Evolutionary conservation across 163 green algal genomes (phyloP).

Genomic region (Chlorella variabilis): DNA sequence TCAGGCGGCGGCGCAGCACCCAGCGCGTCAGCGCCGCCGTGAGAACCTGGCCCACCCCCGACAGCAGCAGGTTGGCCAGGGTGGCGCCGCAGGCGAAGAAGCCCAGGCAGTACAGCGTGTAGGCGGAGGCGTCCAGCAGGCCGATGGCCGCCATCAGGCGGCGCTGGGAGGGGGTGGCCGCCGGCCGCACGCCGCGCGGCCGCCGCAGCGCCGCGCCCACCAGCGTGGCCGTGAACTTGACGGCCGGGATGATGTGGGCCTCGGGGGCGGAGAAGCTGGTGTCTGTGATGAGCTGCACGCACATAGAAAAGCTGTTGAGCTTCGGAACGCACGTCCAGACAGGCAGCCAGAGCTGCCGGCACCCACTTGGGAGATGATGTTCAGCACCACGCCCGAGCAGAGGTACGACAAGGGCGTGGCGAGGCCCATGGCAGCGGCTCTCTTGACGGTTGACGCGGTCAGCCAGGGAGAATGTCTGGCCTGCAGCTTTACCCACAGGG

Average conservation of each 20-base stretch:
- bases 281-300: slow-evolving; percentile 41
- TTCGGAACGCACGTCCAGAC: no score
- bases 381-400: slow-evolving; percentile 29
- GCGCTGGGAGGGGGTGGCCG: slow-evolving; percentile 18
- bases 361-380: slow-evolving; percentile 34
- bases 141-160: slow-evolving; percentile 50
- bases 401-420: slow-evolving; percentile 29
- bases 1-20: slow-evolving; percentile 51
- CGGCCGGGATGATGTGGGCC: slow-evolving; percentile 50
- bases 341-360: no score
- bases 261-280: slow-evolving; percentile 26
- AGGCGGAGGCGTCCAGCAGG: slow-evolving; percentile 61
- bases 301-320: no score
- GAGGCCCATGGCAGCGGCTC: not conserved
- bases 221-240: slow-evolving; percentile 42
- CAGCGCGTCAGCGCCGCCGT: slow-evolving; percentile 53
- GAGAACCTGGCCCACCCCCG: slow-evolving; percentile 61
- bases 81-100: slow-evolving; percentile 61
- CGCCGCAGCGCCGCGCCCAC: slow-evolving; percentile 22
- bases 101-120: slow-evolving; percentile 59
- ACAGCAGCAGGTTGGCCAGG: slow-evolving; percentile 58
- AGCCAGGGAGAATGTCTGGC: not conserved
- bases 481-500: no score
- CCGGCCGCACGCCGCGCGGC: not conserved
- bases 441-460: not conserved